Evolutionary conservation across 73 alveolate genomes (phyloP), one percentile per base, ranked within the genome.

Genomic region (Durusdinium trenchii): DNA sequence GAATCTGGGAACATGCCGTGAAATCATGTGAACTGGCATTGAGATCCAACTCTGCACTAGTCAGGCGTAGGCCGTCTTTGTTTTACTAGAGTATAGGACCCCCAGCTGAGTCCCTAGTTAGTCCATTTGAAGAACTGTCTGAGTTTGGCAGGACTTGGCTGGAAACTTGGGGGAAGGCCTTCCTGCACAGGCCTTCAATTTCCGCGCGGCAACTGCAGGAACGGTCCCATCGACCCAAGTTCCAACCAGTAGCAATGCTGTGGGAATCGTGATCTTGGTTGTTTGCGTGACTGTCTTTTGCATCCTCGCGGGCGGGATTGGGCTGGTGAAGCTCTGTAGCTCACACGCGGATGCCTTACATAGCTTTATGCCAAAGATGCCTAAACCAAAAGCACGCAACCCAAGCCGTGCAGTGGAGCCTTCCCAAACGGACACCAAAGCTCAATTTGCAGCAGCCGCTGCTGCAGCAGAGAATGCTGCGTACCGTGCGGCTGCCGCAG

Each of bases 401-500:
- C 32, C 69, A 57, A 57, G 36, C 52, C 16, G 54, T 26, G 36
- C 91, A 81, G 18, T 7, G 28, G 50, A 47, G 67, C 35, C 50
- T 67, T 28, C 91, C 91, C 47, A 28, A 20, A 46, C 38, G 67
- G 83, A 75, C 69, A 28, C 73, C 38, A 40, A 67, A 42, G 50
- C 76, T 32, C 83, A 87, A 35, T 91, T 91, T 46, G 89, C 57
- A 30, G 78, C 64, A 10, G 98, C 67, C 46, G 48, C 32, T 26
- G 87, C 96, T 3, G 86, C 86, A 6, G 96, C 86, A 20, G 96
- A 90, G 98, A 69, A 36, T 40, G 98, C 98, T 78, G 67, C 67
- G 46, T 75, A 89, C 57, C 67, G 90, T 7, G 98, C 98, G 30
- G 98, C 98, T 18, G 98, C 98, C 18, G 98, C 98, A 47, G 98